These are phyloP conservation scores for Erodium maritimum DNA, from an alignment of 345 rosid species.

Conservation along the genomic window DNA sequence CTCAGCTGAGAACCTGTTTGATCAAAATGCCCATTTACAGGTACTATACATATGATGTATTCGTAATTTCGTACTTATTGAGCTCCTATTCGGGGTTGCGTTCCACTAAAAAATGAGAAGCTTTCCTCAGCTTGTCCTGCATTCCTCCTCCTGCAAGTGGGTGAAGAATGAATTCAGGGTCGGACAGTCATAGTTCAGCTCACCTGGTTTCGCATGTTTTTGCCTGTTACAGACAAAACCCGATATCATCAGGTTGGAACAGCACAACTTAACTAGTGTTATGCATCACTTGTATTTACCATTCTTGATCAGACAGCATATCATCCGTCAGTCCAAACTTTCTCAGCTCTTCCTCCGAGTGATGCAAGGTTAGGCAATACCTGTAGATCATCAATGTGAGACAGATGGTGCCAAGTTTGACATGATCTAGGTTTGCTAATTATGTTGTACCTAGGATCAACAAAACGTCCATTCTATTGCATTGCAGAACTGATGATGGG, in stretches of 20 bases:
- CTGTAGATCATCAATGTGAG: slow-evolving; percentile 10
- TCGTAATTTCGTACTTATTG: background rate
- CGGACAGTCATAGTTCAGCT: slow-evolving; percentile 38
- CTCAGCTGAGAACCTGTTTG: too few species aligned
- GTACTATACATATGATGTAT: too few species aligned
- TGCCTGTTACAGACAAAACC: slow-evolving; percentile 22
- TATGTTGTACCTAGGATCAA: background rate
- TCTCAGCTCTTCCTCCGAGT: slow-evolving; percentile 35
- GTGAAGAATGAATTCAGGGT: slow-evolving; percentile 41
- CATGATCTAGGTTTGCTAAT: too few species aligned
- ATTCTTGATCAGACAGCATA: slow-evolving; percentile 52
- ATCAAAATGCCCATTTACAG: background rate
- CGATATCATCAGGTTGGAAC: background rate
- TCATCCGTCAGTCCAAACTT: slow-evolving; percentile 45
- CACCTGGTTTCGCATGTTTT: slow-evolving; percentile 33
- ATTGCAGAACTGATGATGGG: background rate
- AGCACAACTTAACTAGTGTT: background rate
- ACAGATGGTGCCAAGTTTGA: too few species aligned
- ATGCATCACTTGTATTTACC: slow-evolving; percentile 17
- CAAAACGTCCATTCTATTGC: background rate
- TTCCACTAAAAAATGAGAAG: too few species aligned
- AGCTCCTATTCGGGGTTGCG: too few species aligned
- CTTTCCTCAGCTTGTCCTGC: background rate
- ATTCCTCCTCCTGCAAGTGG: slow-evolving; percentile 19
- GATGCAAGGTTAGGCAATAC: slow-evolving; percentile 41